Conservation (phyloP, 2,329 filamentous ascomycete genomes). For the Rosellinia necatrix region DNA sequence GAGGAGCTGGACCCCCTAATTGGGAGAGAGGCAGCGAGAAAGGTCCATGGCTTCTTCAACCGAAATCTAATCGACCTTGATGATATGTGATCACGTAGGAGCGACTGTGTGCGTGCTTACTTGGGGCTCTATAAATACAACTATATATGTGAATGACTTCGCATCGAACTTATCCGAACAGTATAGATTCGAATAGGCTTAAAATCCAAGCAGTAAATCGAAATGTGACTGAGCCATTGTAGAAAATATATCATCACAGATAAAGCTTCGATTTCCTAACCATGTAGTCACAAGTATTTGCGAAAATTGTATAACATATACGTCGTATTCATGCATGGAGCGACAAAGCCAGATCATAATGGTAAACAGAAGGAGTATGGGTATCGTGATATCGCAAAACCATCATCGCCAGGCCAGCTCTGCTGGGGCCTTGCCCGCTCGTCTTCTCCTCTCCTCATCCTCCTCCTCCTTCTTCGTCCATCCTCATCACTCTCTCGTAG, state of each 20-base stretch:
- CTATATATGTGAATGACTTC: neutral
- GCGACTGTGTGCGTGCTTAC: too few relatives aligned
- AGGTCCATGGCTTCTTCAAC: conserved; percentile 83
- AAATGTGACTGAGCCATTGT: too few relatives aligned
- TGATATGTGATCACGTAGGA: conserved; percentile 28
- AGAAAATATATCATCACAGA: too few relatives aligned
- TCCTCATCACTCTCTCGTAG: neutral
- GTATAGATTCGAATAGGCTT: too few relatives aligned
- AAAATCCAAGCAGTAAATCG: too few relatives aligned
- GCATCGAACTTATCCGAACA: too few relatives aligned
- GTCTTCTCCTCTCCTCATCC: conserved; percentile 3
- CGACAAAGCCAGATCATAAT: conserved; percentile 1
- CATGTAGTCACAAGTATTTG: neutral
- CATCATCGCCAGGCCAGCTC: neutral
- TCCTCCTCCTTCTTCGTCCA: neutral
- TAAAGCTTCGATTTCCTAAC: too few relatives aligned
- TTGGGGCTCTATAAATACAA: neutral
- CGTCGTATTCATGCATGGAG: conserved; percentile 14
- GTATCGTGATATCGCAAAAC: conserved; percentile 39
- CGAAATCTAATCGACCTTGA: conserved; percentile 61
- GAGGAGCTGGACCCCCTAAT: conserved; percentile 74
- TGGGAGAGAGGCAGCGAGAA: conserved; percentile 75
- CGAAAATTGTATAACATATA: neutral
- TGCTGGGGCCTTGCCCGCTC: conserved; percentile 18
- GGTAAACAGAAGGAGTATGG: conserved; percentile 37